Evolutionary conservation across 192 early-diverging fungal species (phyloP).

Genomic region (Lobosporangium transversale): DNA sequence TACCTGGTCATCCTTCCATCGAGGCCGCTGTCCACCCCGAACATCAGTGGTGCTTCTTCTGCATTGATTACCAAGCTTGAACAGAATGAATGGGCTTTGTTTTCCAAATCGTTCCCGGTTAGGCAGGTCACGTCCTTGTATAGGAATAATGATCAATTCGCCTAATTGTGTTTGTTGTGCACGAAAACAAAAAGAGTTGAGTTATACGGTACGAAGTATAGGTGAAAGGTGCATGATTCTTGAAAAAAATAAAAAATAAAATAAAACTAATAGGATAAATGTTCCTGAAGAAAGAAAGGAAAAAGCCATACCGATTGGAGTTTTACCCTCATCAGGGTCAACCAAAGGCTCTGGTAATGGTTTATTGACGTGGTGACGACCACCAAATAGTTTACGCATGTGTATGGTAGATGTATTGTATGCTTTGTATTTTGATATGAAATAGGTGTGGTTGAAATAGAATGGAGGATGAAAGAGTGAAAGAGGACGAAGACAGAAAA

Average conservation of each 20-base stretch:
- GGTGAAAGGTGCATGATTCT: no score
- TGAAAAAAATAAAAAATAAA: no score
- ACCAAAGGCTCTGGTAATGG: slow-evolving; percentile 46
- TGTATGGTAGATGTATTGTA: neutral
- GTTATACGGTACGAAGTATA: no score
- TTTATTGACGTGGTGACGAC: slow-evolving; percentile 24
- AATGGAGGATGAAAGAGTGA: no score
- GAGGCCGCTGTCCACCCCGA: slow-evolving; percentile 65
- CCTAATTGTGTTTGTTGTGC: slow-evolving; percentile 1
- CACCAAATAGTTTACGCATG: slow-evolving; percentile 45
- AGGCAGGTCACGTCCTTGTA: slow-evolving; percentile 46
- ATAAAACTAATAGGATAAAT: no score
- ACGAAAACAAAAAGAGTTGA: neutral
- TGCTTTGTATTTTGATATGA: no score
- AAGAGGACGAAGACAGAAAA: no score
- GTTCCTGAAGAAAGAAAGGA: no score
- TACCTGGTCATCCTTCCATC: slow-evolving; percentile 68
- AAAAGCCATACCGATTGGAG: slow-evolving; percentile 37
- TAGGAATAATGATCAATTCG: slow-evolving; percentile 41
- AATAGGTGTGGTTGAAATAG: neutral
- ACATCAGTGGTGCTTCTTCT: slow-evolving; percentile 60
- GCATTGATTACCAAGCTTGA: slow-evolving; percentile 57
- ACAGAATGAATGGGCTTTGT: slow-evolving; percentile 63
- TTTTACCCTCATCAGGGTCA: slow-evolving; percentile 53
- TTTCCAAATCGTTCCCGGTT: slow-evolving; percentile 59